Percentiles rank a stretch among this genome's conserved stretches.
Evolutionary conservation across 2,329 filamentous ascomycete genomes (phyloP).

Genomic region (Exophiala spinifera): DNA sequence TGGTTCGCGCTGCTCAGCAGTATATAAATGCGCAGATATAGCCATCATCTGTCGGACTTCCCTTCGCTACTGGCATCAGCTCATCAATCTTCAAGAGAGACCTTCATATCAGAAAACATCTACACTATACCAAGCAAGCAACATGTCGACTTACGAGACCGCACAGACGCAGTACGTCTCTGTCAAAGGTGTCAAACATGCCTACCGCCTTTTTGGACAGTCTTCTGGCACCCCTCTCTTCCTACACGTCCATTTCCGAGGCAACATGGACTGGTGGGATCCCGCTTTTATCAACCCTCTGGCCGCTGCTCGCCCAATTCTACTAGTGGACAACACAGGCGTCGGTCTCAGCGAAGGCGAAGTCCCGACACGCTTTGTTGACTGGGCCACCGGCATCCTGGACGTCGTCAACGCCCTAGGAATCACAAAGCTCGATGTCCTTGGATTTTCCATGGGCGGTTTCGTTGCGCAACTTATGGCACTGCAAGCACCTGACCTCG

Average conservation of each 20-base stretch:
- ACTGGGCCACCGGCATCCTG: conserved; percentile 35
- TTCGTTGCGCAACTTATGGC: conserved; percentile 47
- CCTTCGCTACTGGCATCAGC: no score
- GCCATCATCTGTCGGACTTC: no score
- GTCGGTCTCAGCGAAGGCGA: conserved; percentile 46
- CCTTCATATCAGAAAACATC: no score
- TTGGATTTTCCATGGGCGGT: conserved; percentile 54
- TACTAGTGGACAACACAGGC: conserved; percentile 50
- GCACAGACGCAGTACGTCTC: conserved; percentile 26
- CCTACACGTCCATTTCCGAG: conserved; percentile 31
- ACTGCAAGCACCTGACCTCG: conserved; percentile 37
- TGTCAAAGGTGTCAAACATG: conserved; percentile 27
- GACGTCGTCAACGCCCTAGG: conserved; percentile 32
- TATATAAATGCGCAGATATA: no score
- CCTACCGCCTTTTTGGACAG: conserved; percentile 28
- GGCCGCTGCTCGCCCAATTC: conserved; percentile 41
- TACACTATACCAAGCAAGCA: background rate
- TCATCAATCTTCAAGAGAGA: no score
- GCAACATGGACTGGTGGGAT: conserved; percentile 35
- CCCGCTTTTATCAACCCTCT: conserved; percentile 47
- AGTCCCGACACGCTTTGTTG: conserved; percentile 41
- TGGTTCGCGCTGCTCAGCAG: no score
- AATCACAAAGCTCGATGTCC: conserved; percentile 42
- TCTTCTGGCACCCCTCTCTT: conserved; percentile 28
- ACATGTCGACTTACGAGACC: conserved; percentile 29